These are phyloP conservation scores for Didymella exigua DNA, from an alignment of 2,329 filamentous ascomycete genomes.

Conservation along the genomic window DNA sequence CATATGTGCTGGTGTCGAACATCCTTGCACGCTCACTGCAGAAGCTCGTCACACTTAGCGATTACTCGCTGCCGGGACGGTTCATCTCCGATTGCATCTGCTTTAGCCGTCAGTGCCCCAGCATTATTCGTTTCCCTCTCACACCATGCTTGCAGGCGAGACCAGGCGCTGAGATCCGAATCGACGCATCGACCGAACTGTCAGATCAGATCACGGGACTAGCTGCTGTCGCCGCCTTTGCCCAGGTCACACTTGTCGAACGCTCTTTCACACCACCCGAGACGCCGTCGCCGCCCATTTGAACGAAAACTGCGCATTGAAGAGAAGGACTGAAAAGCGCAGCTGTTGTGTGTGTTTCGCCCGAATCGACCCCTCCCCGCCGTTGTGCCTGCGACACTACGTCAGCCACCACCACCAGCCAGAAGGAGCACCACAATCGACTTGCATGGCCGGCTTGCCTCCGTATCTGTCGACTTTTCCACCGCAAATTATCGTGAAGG, in stretches of 20 bases:
- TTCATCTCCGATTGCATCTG: slow-evolving; percentile 50
- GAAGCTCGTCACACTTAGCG: slow-evolving; percentile 18
- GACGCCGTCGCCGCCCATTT: slow-evolving; percentile 17
- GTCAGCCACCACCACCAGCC: slow-evolving; percentile 31
- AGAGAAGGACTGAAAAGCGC: slow-evolving; percentile 21
- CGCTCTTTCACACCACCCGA: slow-evolving; percentile 21
- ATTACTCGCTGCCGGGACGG: slow-evolving; percentile 35
- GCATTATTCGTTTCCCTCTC: slow-evolving; percentile 27
- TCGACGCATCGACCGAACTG: slow-evolving; percentile 18
- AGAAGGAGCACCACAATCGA: slow-evolving; percentile 17
- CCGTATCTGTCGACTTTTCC: not conserved
- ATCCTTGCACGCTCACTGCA: slow-evolving; percentile 19
- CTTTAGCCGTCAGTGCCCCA: slow-evolving; percentile 25
- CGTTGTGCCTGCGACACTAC: slow-evolving; percentile 30
- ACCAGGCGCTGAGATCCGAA: slow-evolving; percentile 29
- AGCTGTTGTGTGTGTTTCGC: slow-evolving; percentile 19
- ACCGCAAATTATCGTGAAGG: not conserved
- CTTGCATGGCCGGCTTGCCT: slow-evolving; percentile 8
- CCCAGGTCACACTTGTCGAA: slow-evolving; percentile 35
- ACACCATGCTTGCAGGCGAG: slow-evolving; percentile 33
- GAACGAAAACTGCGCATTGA: slow-evolving; percentile 18
- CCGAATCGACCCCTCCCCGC: slow-evolving; percentile 21
- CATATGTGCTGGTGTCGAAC: slow-evolving; percentile 15
- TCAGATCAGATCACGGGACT: slow-evolving; percentile 40
- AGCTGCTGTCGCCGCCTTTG: slow-evolving; percentile 22